Base-by-base conservation (phyloP, 352 stramenopile species). In the Phytophthora agathidicida region DNA sequence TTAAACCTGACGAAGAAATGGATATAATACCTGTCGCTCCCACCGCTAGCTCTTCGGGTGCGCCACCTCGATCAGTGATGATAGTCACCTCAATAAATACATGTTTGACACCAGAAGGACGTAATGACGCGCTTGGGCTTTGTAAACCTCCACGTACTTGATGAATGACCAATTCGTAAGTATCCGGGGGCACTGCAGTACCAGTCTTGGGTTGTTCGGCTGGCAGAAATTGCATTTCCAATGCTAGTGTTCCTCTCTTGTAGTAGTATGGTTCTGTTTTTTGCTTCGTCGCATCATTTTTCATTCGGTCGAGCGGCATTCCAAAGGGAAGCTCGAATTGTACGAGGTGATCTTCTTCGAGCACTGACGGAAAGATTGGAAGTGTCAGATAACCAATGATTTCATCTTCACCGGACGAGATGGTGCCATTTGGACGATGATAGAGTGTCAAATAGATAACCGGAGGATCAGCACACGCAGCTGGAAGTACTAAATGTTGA, bases 181-280 rank as follows among this genome's bases (percentile, higher is more conserved):
- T 7, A 16, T 68, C 49, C 5, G 9, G n/a, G 22, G 7, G 7
- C 14, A 23, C 17, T 23, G 24, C 13, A 6, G 17, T 19, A 19
- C 5, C 9, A 11, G 23, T 19, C 5, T 51, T 58, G 4, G 32
- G 23, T 19, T 60, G 33, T 8, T 45, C 35, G 2, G 17, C 51
- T 0, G 59, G 19, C 4, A 81, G 20, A 55, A 75, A 74, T 38
- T 81, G 72, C 17, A 78, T 44, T 17, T 81, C 72, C 16, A 81
- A 26, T 9, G 61, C 54, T 11, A 81, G 6, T 9, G 52, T 24
- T 11, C 72, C 72, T 28, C 47, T 27, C 32, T 70, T 70, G n/a
- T 66, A 50, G 20, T 53, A 66, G 5, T 37, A 41, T 1, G 46
- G 47, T 5, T 65, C 39, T 13, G 49, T 59, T 2, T n/a, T 36